Base-by-base conservation (phyloP, 2,329 filamentous ascomycete species). In the Sclerotinia minor region DNA sequence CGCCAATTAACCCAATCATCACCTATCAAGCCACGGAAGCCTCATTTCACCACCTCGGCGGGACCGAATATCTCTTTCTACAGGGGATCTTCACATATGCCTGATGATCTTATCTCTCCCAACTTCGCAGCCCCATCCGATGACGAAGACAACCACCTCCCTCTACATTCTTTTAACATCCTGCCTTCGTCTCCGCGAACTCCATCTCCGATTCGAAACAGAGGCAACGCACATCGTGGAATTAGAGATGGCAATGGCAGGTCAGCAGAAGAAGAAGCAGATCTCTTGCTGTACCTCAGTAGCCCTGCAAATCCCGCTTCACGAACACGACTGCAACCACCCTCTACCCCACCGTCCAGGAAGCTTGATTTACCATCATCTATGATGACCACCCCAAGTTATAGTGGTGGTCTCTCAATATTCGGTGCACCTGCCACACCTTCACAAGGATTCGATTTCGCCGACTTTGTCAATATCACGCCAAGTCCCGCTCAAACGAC, bases 381-480 rank as follows among this genome's bases (percentile, higher is more conserved):
- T 35, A 92, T 94, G 86, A 94, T 95, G 91, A 90, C 87, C n/a
- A 95, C 92, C 15, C 92, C 92, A 1, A 89, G 89, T 52, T 79
- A 89, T 58, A 87, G 88, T 55, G 83, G 84, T 60, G 84, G 88
- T 15, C 73, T 76, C 70, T 87, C 91, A 78, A 89, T 90, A 75
- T 90, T 91, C 77, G 86, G 87, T 29, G 80, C 79, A 75, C 87
- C 90, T 64, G 88, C 87, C 71, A 98, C 94, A 0, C 94, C 94
- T 0, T 89, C 89, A 21, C 91, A 94, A 76, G 81, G 79, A 59
- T 96, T 98, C 79, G 96, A 98, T 81, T 96, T 98, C 80, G 88
- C 93, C 64, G 95, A 99, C 77, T 99, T 97, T 79, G 90, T 98
- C 77, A 97, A 98, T 80, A 94, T 98, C 78, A 97, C 95, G 8